Percentiles rank a stretch among this genome's conserved stretches.
These are phyloP conservation scores for Acanthamoeba healyi DNA, from an alignment of 208 protist species.

Conservation along the genomic window DNA sequence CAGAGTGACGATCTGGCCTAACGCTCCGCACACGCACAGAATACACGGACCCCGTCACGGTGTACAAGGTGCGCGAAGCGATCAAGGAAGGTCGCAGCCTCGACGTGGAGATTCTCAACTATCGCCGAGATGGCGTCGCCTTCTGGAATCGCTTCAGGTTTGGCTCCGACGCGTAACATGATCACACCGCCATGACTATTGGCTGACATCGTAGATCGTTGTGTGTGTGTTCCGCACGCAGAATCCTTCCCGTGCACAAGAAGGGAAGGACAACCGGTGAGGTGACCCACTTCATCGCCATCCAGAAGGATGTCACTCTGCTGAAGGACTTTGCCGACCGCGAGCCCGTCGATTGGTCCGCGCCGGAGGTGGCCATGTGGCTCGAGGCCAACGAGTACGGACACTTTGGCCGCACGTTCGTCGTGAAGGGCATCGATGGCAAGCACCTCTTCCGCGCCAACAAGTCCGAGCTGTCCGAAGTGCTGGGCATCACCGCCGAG, in stretches of 20 bases:
- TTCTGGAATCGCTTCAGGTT: constrained; percentile 77
- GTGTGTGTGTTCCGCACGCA: too few relatives aligned
- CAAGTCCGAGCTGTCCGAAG: background rate
- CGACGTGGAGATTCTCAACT: constrained; percentile 79
- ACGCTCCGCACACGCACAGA: too few relatives aligned
- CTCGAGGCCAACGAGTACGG: constrained; percentile 15
- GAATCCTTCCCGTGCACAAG: constrained; percentile 5
- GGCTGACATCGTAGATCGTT: too few relatives aligned
- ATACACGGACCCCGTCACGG: constrained; percentile 1
- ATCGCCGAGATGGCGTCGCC: constrained; percentile 60
- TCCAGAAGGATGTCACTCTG: constrained; percentile 64
- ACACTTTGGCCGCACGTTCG: background rate
- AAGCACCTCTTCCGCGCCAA: background rate
- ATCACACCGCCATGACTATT: too few relatives aligned
- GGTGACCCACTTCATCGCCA: constrained; percentile 59
- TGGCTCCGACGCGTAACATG: too few relatives aligned
- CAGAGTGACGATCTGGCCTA: too few relatives aligned
- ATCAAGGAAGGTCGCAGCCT: background rate
- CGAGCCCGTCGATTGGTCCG: background rate
- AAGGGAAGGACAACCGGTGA: background rate
- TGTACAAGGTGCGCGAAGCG: constrained; percentile 8
- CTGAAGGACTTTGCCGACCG: constrained; percentile 3
- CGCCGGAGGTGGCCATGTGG: constrained; percentile 12
- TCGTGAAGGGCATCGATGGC: background rate
- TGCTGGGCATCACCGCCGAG: background rate